A percentile compares a stretch with the other conserved stretches of the same genome.
These are phyloP conservation scores for Kwoniella pini DNA, from an alignment of 768 basidiomycete species.

Conservation along the genomic window DNA sequence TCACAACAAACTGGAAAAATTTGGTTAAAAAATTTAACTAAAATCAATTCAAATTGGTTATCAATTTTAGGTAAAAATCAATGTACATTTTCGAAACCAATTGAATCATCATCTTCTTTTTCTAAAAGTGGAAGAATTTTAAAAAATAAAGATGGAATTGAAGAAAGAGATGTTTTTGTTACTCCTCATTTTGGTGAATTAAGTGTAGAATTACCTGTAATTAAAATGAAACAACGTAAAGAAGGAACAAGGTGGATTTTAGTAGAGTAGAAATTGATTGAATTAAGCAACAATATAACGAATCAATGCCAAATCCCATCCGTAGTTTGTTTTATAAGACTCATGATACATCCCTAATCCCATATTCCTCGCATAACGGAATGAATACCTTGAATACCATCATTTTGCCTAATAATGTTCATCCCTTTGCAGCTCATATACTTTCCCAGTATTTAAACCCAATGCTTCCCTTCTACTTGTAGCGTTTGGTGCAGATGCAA, in stretches of 20 bases:
- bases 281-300: too few relatives aligned
- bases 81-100: slow-evolving; percentile 86
- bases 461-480: slow-evolving; percentile 15
- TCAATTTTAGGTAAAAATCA: slow-evolving; percentile 73
- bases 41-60: slow-evolving; percentile 86
- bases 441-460: slow-evolving; percentile 8
- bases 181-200: slow-evolving; percentile 82
- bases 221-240: slow-evolving; percentile 57
- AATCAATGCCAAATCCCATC: too few relatives aligned
- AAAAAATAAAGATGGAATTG: slow-evolving; percentile 46
- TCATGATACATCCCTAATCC: background rate
- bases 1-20: slow-evolving; percentile 69
- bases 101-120: slow-evolving; percentile 58
- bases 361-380: too few relatives aligned
- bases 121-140: slow-evolving; percentile 39
- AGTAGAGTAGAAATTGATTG: too few relatives aligned
- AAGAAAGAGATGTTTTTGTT: slow-evolving; percentile 64
- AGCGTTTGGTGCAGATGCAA: background rate
- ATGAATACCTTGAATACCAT: too few relatives aligned
- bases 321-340: too few relatives aligned
- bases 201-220: slow-evolving; percentile 82
- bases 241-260: slow-evolving; percentile 55
- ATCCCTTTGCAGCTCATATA: slow-evolving; percentile 10
- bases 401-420: slow-evolving; percentile 10
- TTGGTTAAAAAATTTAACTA: slow-evolving; percentile 68